Evolutionary conservation across 23 red algal species (phyloP).

Genomic region (Gracilaria domingensis): DNA sequence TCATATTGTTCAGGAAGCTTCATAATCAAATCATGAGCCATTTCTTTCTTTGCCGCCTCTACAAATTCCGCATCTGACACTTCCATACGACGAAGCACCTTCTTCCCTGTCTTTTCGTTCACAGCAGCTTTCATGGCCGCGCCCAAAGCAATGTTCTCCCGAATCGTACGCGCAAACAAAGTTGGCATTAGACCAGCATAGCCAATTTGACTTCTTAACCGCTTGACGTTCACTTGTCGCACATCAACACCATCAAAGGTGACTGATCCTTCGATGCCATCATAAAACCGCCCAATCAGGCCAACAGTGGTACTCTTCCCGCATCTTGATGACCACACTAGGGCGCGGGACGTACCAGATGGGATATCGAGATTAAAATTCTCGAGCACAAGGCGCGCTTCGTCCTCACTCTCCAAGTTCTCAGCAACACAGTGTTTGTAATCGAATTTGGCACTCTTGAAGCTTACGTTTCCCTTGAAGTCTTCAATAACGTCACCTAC

Average conservation of each 20-base stretch:
- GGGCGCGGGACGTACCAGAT: slow-evolving; percentile 83
- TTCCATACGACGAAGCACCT: slow-evolving; percentile 42
- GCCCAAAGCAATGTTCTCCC: slow-evolving; percentile 82
- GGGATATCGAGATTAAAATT: slow-evolving; percentile 69
- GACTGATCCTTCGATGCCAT: slow-evolving; percentile 45
- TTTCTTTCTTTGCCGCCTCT: slow-evolving; percentile 79
- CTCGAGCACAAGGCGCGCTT: slow-evolving; percentile 57
- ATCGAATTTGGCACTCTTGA: slow-evolving; percentile 78
- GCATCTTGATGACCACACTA: slow-evolving; percentile 90
- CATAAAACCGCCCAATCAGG: slow-evolving; percentile 88
- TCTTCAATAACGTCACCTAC: slow-evolving; percentile 57
- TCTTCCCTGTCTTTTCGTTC: slow-evolving; percentile 15
- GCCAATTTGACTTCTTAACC: slow-evolving; percentile 86
- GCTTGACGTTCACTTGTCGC: slow-evolving; percentile 71
- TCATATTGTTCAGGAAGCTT: slow-evolving; percentile 87
- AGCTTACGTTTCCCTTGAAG: slow-evolving; percentile 75
- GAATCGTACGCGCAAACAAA: slow-evolving; percentile 79
- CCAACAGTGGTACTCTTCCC: slow-evolving; percentile 90
- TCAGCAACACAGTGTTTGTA: slow-evolving; percentile 77
- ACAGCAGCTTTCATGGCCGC: slow-evolving; percentile 47
- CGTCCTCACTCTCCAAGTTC: slow-evolving; percentile 42
- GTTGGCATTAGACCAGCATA: slow-evolving; percentile 91
- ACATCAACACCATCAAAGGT: slow-evolving; percentile 74
- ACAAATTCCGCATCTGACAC: slow-evolving; percentile 77
- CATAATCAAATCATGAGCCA: slow-evolving; percentile 88